Percentiles rank a stretch among this genome's conserved stretches.
Conservation (phyloP, 2,329 filamentous ascomycete species). For the Colletotrichum karsti region DNA sequence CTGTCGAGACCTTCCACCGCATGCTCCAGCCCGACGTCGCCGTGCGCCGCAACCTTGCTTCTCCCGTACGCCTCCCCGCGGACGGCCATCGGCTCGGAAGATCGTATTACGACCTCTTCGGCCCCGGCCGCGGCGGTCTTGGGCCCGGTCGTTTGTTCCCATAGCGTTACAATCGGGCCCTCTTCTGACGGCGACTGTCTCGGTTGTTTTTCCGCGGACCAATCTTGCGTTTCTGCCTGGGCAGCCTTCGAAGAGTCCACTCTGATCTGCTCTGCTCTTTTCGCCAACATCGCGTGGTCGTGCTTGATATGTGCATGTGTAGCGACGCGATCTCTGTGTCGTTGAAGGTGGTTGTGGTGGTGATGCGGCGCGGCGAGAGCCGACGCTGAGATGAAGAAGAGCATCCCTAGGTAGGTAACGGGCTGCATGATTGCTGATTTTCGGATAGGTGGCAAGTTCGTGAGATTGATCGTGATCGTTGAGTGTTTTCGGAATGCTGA, state of each 20-base stretch:
- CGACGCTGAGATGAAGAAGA: slow-evolving; percentile 12
- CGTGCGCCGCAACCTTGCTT: background rate
- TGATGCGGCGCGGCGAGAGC: slow-evolving; percentile 13
- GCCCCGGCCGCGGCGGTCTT: background rate
- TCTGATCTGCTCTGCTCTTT: background rate
- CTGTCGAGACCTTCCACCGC: background rate
- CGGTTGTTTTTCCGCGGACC: background rate
- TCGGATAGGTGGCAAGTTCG: background rate
- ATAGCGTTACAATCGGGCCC: background rate
- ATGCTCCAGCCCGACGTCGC: background rate
- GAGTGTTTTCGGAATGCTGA: background rate
- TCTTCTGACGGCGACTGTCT: background rate
- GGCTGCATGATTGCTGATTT: slow-evolving; percentile 13
- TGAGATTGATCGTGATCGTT: background rate
- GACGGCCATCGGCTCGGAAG: background rate
- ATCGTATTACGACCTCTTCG: background rate
- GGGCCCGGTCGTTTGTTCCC: background rate
- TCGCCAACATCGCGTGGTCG: background rate
- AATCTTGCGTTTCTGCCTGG: background rate
- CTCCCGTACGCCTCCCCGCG: background rate
- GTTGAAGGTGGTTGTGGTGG: slow-evolving; percentile 22
- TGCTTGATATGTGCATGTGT: slow-evolving; percentile 20
- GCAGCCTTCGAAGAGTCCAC: background rate
- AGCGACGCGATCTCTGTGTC: slow-evolving; percentile 17
- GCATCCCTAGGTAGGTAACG: slow-evolving; percentile 2